Evolutionary conservation across 805 yeast species (phyloP).

Genomic region (Suhomyces canberraensis): DNA sequence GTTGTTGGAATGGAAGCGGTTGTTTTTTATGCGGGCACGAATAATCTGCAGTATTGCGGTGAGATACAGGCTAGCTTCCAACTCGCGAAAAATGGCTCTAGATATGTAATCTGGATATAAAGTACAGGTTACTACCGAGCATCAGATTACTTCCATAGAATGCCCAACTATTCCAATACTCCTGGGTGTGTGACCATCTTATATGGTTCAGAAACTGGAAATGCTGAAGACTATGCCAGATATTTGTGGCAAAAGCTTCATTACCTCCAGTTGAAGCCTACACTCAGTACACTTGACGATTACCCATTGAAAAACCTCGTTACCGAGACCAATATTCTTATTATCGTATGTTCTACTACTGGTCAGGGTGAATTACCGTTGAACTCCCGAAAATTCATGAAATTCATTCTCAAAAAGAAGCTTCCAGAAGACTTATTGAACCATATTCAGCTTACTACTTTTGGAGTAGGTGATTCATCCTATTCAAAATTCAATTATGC

Average conservation of each 20-base stretch:
- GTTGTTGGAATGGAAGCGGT: not conserved
- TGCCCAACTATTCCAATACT: not conserved
- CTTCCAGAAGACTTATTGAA: constrained; percentile 58
- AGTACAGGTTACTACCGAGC: too few relatives aligned
- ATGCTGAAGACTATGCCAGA: constrained; percentile 79
- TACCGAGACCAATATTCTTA: constrained; percentile 42
- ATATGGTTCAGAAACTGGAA: constrained; percentile 93
- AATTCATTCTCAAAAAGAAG: constrained; percentile 61
- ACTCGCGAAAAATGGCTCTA: too few relatives aligned
- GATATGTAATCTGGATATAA: too few relatives aligned
- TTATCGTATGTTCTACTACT: constrained; percentile 78
- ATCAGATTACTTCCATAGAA: too few relatives aligned
- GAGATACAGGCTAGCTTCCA: too few relatives aligned
- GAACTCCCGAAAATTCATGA: constrained; percentile 73
- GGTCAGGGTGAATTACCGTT: constrained; percentile 95
- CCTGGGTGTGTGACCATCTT: constrained; percentile 49
- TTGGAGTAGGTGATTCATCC: constrained; percentile 93
- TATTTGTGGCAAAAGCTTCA: constrained; percentile 55
- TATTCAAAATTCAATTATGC: constrained; percentile 89
- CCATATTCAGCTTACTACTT: constrained; percentile 63
- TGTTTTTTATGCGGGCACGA: not conserved
- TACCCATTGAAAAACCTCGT: constrained; percentile 54
- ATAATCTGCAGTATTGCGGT: too few relatives aligned
- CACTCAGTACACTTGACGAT: constrained; percentile 54
- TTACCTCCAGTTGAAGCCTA: constrained; percentile 49